phyloP scores from a whole-genome alignment of 2,329 filamentous ascomycete species.

The Microthyrium microscopicum region DNA sequence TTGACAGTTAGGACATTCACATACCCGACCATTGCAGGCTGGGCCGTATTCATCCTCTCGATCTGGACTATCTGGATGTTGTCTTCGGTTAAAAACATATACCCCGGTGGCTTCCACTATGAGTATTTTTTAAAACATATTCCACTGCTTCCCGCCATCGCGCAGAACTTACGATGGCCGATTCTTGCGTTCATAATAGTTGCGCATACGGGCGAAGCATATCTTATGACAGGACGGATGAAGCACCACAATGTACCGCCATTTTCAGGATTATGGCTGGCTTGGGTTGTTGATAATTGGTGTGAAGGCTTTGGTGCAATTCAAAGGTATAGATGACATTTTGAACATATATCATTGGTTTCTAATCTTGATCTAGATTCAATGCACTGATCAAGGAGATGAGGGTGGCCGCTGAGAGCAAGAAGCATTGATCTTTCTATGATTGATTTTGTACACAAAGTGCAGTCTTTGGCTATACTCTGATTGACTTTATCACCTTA shows the following conservation, averaged over 20 bases:
- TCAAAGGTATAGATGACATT: slow-evolving; percentile 22
- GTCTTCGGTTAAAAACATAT: slow-evolving; percentile 16
- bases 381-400: too few species aligned
- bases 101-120: slow-evolving; percentile 18
- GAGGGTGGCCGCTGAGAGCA: too few species aligned
- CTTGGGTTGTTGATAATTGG: slow-evolving; percentile 34
- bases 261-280: slow-evolving; percentile 33
- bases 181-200: slow-evolving; percentile 45
- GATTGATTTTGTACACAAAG: too few species aligned
- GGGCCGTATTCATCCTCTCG: slow-evolving; percentile 34
- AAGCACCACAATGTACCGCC: slow-evolving; percentile 34
- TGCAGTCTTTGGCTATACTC: too few species aligned
- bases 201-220: slow-evolving; percentile 52
- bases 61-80: slow-evolving; percentile 17
- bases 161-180: slow-evolving; percentile 32
- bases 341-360: too few species aligned
- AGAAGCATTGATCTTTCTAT: too few species aligned
- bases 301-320: slow-evolving; percentile 36
- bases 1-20: slow-evolving; percentile 36
- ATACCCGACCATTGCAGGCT: slow-evolving; percentile 30
- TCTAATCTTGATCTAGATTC: too few species aligned
- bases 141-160: slow-evolving; percentile 39
- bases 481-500: too few species aligned
- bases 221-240: slow-evolving; percentile 30
- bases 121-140: slow-evolving; percentile 26